These are phyloP conservation scores for Dothiorella sarmentorum DNA, from an alignment of 2,329 filamentous ascomycete genomes.

Conservation along the genomic window DNA sequence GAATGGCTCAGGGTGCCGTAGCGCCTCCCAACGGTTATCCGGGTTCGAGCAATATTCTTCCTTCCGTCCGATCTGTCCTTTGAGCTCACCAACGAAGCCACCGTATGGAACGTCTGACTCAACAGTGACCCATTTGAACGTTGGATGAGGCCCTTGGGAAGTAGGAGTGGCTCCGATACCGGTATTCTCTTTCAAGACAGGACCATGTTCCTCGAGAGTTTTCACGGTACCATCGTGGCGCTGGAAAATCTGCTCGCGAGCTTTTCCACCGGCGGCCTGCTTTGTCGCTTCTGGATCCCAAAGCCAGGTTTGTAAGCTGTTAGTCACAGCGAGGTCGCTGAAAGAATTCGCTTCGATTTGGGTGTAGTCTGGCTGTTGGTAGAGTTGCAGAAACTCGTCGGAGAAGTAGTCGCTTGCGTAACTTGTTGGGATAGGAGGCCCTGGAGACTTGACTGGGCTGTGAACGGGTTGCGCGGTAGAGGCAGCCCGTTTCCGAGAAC, in stretches of 20 bases:
- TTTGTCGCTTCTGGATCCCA: conserved; percentile 67
- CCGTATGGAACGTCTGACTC: conserved; percentile 49
- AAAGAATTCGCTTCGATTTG: conserved; percentile 71
- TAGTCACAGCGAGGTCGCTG: conserved; percentile 70
- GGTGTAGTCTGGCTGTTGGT: conserved; percentile 57
- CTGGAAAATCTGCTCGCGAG: conserved; percentile 67
- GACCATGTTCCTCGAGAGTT: conserved; percentile 50
- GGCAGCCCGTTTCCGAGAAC: conserved; percentile 58
- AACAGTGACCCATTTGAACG: conserved; percentile 66
- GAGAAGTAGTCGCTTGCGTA: conserved; percentile 68
- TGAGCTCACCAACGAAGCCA: conserved; percentile 67
- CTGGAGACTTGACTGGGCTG: conserved; percentile 70
- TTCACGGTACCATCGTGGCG: conserved; percentile 55
- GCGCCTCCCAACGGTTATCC: conserved; percentile 44
- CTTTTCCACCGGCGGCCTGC: conserved; percentile 61
- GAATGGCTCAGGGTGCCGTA: conserved; percentile 52
- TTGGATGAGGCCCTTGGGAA: conserved; percentile 57
- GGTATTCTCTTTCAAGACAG: conserved; percentile 51
- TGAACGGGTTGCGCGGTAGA: conserved; percentile 38
- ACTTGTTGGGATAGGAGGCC: conserved; percentile 58
- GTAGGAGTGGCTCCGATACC: conserved; percentile 49
- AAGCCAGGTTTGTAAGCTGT: conserved; percentile 74
- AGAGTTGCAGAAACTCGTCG: conserved; percentile 69
- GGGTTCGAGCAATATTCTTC: conserved; percentile 47
- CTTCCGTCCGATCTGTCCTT: conserved; percentile 50